Percentiles rank a stretch among this genome's conserved stretches.
Evolutionary conservation across 2,329 filamentous ascomycete genomes (phyloP).

Genomic region (Colletotrichum liaoningense): DNA sequence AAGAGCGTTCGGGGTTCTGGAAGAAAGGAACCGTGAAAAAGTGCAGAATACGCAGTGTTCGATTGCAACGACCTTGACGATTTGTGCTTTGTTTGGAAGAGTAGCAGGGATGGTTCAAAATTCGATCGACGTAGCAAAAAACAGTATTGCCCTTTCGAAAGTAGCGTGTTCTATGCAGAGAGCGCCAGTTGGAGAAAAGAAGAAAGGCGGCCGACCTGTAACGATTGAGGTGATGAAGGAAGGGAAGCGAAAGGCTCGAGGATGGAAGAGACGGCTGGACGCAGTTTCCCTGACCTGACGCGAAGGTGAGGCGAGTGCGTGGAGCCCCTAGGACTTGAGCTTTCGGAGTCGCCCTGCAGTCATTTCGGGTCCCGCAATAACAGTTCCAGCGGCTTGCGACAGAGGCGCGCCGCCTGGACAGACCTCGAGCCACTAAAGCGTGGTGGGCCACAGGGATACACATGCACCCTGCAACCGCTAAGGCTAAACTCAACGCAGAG

Average conservation of each 20-base stretch:
- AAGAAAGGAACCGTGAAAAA: not conserved
- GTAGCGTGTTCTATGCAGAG: not conserved
- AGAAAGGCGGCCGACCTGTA: not conserved
- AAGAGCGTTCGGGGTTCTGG: not conserved
- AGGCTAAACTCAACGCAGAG: slow-evolving; percentile 6
- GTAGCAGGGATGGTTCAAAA: not conserved
- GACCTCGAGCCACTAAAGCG: not conserved
- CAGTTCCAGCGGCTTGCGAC: slow-evolving; percentile 16
- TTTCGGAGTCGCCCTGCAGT: slow-evolving; percentile 8
- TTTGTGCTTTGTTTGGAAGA: not conserved
- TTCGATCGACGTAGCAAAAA: not conserved
- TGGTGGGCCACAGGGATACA: not conserved
- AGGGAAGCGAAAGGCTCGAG: not conserved
- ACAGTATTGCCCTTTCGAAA: not conserved
- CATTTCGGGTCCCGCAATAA: slow-evolving; percentile 29
- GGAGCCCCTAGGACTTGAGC: slow-evolving; percentile 19
- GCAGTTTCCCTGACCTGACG: slow-evolving; percentile 23
- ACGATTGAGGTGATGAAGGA: not conserved
- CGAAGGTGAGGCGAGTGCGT: slow-evolving; percentile 24
- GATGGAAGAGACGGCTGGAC: slow-evolving; percentile 15
- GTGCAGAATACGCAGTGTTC: not conserved
- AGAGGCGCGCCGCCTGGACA: not conserved
- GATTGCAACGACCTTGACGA: not conserved
- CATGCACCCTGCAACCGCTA: not conserved
- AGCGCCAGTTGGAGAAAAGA: not conserved